Evolutionary conservation across 495 filamentous ascomycete genomes (phyloP).

Genomic region (Aspergillus sclerotiicarbonarius): DNA sequence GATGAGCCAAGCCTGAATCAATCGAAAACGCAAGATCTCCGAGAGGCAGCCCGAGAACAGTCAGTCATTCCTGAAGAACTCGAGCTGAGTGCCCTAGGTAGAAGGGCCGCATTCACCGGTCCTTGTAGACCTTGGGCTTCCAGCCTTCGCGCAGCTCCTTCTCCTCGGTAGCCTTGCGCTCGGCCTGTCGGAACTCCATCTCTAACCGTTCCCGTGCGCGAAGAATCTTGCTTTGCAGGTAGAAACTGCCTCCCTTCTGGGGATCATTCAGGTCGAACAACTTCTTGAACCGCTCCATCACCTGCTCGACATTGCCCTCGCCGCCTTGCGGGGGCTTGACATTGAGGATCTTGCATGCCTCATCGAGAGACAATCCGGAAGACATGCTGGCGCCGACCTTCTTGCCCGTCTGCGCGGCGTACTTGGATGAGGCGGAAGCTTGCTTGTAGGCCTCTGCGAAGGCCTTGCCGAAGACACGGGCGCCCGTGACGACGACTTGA

Average conservation of each 20-base stretch:
- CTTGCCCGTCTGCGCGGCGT: constrained; percentile 46
- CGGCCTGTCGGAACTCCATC: constrained; percentile 60
- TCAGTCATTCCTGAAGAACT: constrained; percentile 7
- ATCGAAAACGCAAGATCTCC: constrained; percentile 7
- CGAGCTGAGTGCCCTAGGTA: background rate
- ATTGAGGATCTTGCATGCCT: constrained; percentile 97
- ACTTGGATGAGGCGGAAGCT: constrained; percentile 80
- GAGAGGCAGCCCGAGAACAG: background rate
- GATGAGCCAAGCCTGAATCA: background rate
- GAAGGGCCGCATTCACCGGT: constrained; percentile 51
- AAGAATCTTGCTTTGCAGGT: constrained; percentile 94
- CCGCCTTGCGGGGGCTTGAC: constrained; percentile 82
- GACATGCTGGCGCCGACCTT: constrained; percentile 44
- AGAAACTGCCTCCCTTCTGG: constrained; percentile 93
- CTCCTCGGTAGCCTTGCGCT: constrained; percentile 49
- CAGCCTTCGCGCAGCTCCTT: constrained; percentile 79
- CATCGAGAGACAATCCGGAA: constrained; percentile 81
- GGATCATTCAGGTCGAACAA: constrained; percentile 94
- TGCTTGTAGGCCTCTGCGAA: constrained; percentile 90
- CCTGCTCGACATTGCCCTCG: constrained; percentile 69
- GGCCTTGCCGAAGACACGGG: constrained; percentile 88
- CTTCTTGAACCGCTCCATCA: constrained; percentile 87
- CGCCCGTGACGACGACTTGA: constrained; percentile 86
- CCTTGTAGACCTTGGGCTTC: constrained; percentile 94
- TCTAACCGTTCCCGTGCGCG: constrained; percentile 90